These are phyloP conservation scores for Albifimbria verrucaria DNA, from an alignment of 2,329 filamentous ascomycete genomes.

Conservation along the genomic window DNA sequence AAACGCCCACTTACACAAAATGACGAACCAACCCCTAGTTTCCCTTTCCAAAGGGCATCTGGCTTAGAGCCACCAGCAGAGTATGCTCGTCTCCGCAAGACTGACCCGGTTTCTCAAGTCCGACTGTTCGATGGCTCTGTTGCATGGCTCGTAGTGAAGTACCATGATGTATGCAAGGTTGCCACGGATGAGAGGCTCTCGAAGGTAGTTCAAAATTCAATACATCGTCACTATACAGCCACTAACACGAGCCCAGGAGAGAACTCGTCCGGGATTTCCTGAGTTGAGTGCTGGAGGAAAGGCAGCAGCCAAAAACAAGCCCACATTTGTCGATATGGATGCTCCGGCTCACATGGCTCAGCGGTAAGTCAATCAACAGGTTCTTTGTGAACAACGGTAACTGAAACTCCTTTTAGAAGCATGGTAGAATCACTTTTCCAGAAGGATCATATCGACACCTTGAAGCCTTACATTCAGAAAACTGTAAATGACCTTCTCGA, in stretches of 20 bases:
- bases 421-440: slow-evolving; percentile 45
- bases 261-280: slow-evolving; percentile 40
- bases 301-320: slow-evolving; percentile 42
- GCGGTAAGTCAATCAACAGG: slow-evolving; percentile 23
- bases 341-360: slow-evolving; percentile 44
- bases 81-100: slow-evolving; percentile 39
- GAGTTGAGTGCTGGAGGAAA: slow-evolving; percentile 45
- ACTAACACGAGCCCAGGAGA: slow-evolving; percentile 22
- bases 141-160: slow-evolving; percentile 46
- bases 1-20: too few relatives aligned
- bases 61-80: slow-evolving; percentile 36
- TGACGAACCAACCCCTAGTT: slow-evolving; percentile 9
- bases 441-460: slow-evolving; percentile 30
- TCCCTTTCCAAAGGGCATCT: slow-evolving; percentile 17
- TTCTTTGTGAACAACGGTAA: neutral
- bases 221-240: neutral
- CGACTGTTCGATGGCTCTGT: slow-evolving; percentile 43
- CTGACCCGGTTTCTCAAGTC: slow-evolving; percentile 40
- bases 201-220: slow-evolving; percentile 29
- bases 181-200: slow-evolving; percentile 43
- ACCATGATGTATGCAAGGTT: slow-evolving; percentile 42
- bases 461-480: slow-evolving; percentile 43
- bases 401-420: slow-evolving; percentile 19
- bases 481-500: slow-evolving; percentile 42
- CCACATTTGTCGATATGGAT: slow-evolving; percentile 51